Base-by-base conservation (phyloP, 2,329 filamentous ascomycete species). In the Teratosphaeria destructans region DNA sequence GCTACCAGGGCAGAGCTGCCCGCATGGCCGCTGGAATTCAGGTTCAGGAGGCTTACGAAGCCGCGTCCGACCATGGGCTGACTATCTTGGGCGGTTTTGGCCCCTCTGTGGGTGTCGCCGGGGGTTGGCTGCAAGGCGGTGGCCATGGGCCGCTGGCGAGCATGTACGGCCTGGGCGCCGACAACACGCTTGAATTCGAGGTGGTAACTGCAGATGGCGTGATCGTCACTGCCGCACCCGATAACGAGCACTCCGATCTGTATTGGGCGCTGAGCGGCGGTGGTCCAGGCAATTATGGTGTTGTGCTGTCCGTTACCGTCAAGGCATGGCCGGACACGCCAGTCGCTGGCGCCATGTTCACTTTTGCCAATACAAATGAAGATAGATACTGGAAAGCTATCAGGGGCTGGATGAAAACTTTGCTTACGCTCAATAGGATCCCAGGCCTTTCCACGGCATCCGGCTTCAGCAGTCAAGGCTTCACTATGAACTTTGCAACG, bases 251-350 rank as follows among this genome's bases (percentile, higher is more conserved):
- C 0, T 29, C 52, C 3, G 84, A 86, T 57, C 73, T 87, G 1
- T 87, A 83, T 73, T 88, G 84, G 84, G 85, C 84, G 1, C 70
- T 86, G 1, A 75, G 76, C 52, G 83, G 84, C 3, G 83, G 84
- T 0, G 84, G 85, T 1, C 80, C 78, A 10, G 82, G 82, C 16
- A 85, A 77, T 34, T 87, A 81, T 63, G 84, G 76, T 2, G 75
- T 85, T 1, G 81, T 86, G 1, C 69, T 78, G 16, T 81, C 79
- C 1, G 75, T 85, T 68, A 85, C 81, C 0, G 73, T 79, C 49
- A 81, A 79, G 61, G 76, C 79, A 1, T 75, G 84, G 67, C 71
- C 74, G 0, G 76, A 79, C 59, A 68, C 68, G 6, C 68, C 70
- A 0, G 73, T 79, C 3, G 73, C 76, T 1, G 80, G 77, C 2